Conservation (phyloP, 1,139 yeast species). For the Suhomyces anneliseae region DNA sequence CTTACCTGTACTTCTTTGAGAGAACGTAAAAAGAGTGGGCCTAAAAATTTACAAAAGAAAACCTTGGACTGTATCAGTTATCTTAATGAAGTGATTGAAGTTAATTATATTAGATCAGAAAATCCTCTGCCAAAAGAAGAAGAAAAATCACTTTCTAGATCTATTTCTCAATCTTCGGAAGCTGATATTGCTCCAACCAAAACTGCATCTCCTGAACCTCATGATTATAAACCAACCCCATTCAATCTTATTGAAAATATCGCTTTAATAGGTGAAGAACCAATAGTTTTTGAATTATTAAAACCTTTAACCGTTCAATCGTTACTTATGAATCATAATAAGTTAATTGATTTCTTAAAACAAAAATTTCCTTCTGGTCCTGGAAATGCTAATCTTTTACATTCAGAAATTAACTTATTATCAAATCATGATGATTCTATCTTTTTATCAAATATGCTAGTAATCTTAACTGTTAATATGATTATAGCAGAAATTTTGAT, state of each 20-base stretch:
- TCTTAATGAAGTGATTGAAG: slow-evolving; percentile 17
- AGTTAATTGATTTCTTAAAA: slow-evolving; percentile 27
- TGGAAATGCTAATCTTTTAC: slow-evolving; percentile 1
- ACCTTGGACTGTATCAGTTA: slow-evolving; percentile 36
- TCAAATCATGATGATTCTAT: slow-evolving; percentile 33
- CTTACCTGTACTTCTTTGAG: slow-evolving; percentile 40
- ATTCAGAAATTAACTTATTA: slow-evolving; percentile 21
- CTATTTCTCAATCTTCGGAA: not conserved
- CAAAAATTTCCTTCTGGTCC: slow-evolving; percentile 20
- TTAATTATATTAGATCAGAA: slow-evolving; percentile 5
- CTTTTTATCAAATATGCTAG: slow-evolving; percentile 30
- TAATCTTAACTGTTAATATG: slow-evolving; percentile 31
- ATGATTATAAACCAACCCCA: slow-evolving; percentile 18
- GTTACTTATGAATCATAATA: slow-evolving; percentile 24
- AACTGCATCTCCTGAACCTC: slow-evolving; percentile 6
- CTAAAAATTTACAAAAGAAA: slow-evolving; percentile 37
- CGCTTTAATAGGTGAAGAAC: slow-evolving; percentile 16
- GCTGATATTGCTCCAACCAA: not conserved
- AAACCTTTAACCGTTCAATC: slow-evolving; percentile 34
- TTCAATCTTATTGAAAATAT: slow-evolving; percentile 16
- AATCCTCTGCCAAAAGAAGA: slow-evolving; percentile 1
- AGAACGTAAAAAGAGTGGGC: slow-evolving; percentile 46
- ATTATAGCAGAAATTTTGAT: slow-evolving; percentile 34
- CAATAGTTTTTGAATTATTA: slow-evolving; percentile 16
- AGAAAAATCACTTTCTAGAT: not conserved